A percentile compares a stretch with the other conserved stretches of the same genome.
phyloP scores from a whole-genome alignment of 768 basidiomycete species.

The Lentinula sp. region DNA sequence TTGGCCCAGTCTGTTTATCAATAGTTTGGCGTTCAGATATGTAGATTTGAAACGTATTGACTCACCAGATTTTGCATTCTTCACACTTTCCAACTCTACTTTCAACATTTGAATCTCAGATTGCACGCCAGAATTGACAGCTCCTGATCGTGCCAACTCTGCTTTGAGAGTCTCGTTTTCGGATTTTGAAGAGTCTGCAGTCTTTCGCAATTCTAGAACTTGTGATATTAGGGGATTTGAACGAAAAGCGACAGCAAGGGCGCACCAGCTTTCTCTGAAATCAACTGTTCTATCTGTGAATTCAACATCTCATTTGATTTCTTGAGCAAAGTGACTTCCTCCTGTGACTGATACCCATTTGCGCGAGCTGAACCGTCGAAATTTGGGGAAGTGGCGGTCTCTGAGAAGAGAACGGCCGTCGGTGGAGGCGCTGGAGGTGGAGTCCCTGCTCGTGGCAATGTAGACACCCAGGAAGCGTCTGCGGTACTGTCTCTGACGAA shows the following conservation, averaged over 20 bases:
- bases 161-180: conserved; percentile 1
- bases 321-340: conserved; percentile 9
- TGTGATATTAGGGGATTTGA: background rate
- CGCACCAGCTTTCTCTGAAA: conserved; percentile 11
- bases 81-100: conserved; percentile 22
- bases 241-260: background rate
- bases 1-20: conserved; percentile 1
- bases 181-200: background rate
- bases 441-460: conserved; percentile 41
- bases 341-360: background rate
- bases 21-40: background rate
- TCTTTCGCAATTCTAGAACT: background rate
- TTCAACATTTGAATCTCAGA: conserved; percentile 20
- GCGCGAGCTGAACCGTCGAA: background rate
- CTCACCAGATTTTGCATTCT: conserved; percentile 26
- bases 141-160: background rate
- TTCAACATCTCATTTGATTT: conserved; percentile 16
- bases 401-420: conserved; percentile 1
- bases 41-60: background rate
- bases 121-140: conserved; percentile 2
- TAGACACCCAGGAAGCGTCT: conserved; percentile 55
- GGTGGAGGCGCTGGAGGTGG: conserved; percentile 23
- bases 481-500: conserved; percentile 40
- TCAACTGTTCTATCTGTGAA: conserved; percentile 12
- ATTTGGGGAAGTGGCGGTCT: conserved; percentile 11